These are phyloP conservation scores for Vitis hybrid DNA, from an alignment of 177 flowering plant species.

Conservation along the genomic window DNA sequence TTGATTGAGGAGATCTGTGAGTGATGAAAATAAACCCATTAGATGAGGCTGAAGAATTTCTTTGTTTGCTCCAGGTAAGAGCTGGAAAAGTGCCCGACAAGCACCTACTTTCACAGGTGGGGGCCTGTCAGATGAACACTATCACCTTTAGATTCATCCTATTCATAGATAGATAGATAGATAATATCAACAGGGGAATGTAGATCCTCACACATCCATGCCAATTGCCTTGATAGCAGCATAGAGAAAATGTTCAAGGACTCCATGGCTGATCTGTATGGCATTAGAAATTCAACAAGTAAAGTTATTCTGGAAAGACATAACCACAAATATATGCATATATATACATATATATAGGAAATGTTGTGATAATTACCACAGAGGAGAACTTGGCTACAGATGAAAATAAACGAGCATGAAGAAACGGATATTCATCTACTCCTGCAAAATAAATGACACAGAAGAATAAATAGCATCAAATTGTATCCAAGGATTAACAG, in stretches of 20 bases:
- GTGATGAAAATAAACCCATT: constrained; percentile 67
- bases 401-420: constrained; percentile 77
- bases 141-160: constrained; percentile 6
- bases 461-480: neutral
- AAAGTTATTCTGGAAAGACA: neutral
- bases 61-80: constrained; percentile 63
- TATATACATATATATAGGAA: neutral
- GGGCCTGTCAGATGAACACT: constrained; percentile 48
- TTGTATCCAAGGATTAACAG: neutral
- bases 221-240: constrained; percentile 68
- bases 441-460: constrained; percentile 45
- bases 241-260: constrained; percentile 63
- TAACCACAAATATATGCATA: neutral
- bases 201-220: constrained; percentile 64
- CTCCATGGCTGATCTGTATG: constrained; percentile 55
- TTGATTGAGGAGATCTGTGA: constrained; percentile 75
- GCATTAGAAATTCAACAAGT: neutral
- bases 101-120: constrained; percentile 94
- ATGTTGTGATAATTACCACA: constrained; percentile 46
- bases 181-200: constrained; percentile 1
- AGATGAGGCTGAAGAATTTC: constrained; percentile 53
- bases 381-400: constrained; percentile 74
- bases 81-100: constrained; percentile 80
- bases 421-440: constrained; percentile 78
- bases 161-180: neutral